Base-by-base conservation (phyloP, 1,139 yeast species). In the Candida albicans region DNA sequence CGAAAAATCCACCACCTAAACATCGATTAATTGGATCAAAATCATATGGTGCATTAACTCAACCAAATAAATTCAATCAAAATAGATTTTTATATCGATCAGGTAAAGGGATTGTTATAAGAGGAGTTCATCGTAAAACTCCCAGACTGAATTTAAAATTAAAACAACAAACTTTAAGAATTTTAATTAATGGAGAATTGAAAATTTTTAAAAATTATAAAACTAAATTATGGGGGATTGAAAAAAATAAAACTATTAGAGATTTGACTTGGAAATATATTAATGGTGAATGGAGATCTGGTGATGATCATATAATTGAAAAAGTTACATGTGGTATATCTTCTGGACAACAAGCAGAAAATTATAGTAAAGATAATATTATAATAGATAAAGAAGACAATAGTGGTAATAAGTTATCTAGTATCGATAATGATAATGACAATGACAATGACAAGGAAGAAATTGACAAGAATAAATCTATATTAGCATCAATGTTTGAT, bases 221-320 rank as follows among this genome's bases (percentile, higher is more conserved):
- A 65, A 81, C 84, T 24, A 89, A 89, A 56, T 72, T 93, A 36
- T 93, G 99, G 99, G 98, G 98, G 8, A 73, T 81, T 47, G 91
- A 86, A 52, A 84, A 87, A 65, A 76, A 79, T 52, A 82, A 77
- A 53, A 70, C 77, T 2, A 60, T 74, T 1, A 73, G 77, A 36
- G 93, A 84, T 52, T 70, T 90, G 53, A 85, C 86, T 0, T 79
- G 73, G 63, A 67, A 68, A 43, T 91, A 78, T 58, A 67, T 62
- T 12, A 75, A 83, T 48, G 88, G 88, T 0, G 75, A 73, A 36
- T 93, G 99, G 99, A 76, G 74, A 53, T 89, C 89, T 63, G 95
- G 95, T 8, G 82, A 81, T 52, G 88, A 86, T 43, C 96, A 88
- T 59, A 75, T 87, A 8, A 75, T 89, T 14, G 96, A 90, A 55